A percentile compares a stretch with the other conserved stretches of the same genome.
phyloP scores from a whole-genome alignment of 2,329 filamentous ascomycete genomes.

The Simplicillium sp. region DNA sequence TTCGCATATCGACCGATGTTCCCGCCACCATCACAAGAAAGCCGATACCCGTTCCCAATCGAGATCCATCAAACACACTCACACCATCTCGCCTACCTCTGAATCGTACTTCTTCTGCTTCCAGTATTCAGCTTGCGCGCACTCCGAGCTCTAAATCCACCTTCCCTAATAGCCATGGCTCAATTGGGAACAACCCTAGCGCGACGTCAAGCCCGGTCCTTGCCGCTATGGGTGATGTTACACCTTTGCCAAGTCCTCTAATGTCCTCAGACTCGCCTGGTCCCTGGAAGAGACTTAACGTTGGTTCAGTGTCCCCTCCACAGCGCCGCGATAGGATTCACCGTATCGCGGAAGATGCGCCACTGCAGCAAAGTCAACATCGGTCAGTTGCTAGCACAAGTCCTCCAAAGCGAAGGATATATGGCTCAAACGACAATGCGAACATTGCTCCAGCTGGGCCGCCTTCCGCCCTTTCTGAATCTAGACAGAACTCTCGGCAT shows the following conservation, averaged over 20 bases:
- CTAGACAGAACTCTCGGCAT: slow-evolving; percentile 27
- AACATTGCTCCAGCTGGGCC: slow-evolving; percentile 26
- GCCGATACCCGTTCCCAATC: slow-evolving; percentile 13
- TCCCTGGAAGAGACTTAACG: slow-evolving; percentile 50
- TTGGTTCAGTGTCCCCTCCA: slow-evolving; percentile 33
- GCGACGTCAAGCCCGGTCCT: slow-evolving; percentile 64
- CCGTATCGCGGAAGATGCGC: slow-evolving; percentile 21
- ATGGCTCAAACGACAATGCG: slow-evolving; percentile 26
- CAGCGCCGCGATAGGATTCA: slow-evolving; percentile 13
- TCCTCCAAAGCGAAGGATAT: slow-evolving; percentile 47
- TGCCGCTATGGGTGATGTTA: slow-evolving; percentile 67
- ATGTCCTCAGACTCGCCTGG: slow-evolving; percentile 56
- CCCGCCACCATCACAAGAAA: slow-evolving; percentile 7
- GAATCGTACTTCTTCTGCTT: slow-evolving; percentile 18
- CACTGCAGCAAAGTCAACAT: slow-evolving; percentile 19
- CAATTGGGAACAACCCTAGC: slow-evolving; percentile 51
- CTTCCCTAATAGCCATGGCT: slow-evolving; percentile 37
- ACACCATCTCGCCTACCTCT: slow-evolving; percentile 15
- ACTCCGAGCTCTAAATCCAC: slow-evolving; percentile 54
- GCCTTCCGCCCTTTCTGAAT: slow-evolving; percentile 3
- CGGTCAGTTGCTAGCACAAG: slow-evolving; percentile 13
- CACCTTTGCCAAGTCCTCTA: slow-evolving; percentile 69
- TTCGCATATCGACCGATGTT: slow-evolving; percentile 30
- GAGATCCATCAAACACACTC: slow-evolving; percentile 21
- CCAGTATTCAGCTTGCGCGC: slow-evolving; percentile 40